phyloP scores from a whole-genome alignment of 306 rosid genomes.

The Hippophae tibetana region DNA sequence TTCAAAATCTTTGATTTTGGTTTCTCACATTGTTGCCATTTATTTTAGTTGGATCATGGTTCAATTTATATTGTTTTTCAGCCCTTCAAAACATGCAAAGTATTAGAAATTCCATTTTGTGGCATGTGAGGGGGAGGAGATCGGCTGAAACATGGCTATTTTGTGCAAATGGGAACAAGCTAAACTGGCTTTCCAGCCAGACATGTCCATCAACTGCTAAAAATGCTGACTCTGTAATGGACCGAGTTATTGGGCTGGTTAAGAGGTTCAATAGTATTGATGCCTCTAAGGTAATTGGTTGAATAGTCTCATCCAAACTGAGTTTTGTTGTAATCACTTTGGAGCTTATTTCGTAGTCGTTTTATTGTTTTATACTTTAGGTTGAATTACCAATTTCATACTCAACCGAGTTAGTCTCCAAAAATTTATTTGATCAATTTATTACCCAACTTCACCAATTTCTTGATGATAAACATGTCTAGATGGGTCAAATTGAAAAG shows the following conservation, averaged over 20 bases:
- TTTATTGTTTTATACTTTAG: no score
- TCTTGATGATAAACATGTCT: no score
- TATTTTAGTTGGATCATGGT: conserved; percentile 1
- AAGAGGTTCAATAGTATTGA: conserved; percentile 51
- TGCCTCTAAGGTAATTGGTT: conserved; percentile 44
- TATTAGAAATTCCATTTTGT: conserved; percentile 48
- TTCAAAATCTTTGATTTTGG: neutral
- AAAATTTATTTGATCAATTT: no score
- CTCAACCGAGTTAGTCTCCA: no score
- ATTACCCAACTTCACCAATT: no score
- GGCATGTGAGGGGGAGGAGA: conserved; percentile 38
- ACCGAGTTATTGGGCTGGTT: conserved; percentile 49
- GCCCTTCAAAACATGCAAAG: conserved; percentile 40
- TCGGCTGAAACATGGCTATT: conserved; percentile 30
- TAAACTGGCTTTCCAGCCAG: conserved; percentile 23
- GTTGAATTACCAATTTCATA: no score
- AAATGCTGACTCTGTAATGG: conserved; percentile 32
- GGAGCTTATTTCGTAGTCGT: no score
- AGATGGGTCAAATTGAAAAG: no score
- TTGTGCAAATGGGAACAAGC: conserved; percentile 22
- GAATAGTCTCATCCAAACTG: neutral
- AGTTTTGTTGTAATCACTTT: no score
- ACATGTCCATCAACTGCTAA: conserved; percentile 31
- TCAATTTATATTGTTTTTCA: conserved; percentile 15
- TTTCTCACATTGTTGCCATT: neutral